phyloP scores from a whole-genome alignment of 257 asterid genomes.

The Avicennia marina region DNA sequence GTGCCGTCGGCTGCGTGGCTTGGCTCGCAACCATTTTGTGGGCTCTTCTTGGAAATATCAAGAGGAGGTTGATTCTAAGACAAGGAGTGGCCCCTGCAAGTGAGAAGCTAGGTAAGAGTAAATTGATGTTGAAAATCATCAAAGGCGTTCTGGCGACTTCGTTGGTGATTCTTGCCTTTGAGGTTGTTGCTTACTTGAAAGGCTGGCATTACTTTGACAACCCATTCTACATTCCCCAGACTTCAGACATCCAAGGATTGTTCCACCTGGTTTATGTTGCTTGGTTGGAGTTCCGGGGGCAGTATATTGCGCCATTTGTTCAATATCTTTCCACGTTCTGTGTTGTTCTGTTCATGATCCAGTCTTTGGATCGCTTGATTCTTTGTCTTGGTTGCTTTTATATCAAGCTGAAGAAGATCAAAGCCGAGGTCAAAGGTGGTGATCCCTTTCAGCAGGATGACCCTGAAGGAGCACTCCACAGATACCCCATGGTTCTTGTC shows the following conservation, averaged over 20 bases:
- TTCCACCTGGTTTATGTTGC: conserved; percentile 32
- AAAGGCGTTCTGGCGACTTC: conserved; percentile 28
- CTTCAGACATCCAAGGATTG: conserved; percentile 39
- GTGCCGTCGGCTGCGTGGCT: conserved; percentile 60
- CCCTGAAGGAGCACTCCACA: conserved; percentile 23
- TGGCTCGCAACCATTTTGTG: conserved; percentile 44
- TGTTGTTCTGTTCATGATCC: conserved; percentile 46
- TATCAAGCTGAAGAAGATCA: conserved; percentile 49
- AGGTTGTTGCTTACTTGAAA: conserved; percentile 40
- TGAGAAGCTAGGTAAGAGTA: conserved; percentile 57
- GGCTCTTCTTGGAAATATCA: conserved; percentile 39
- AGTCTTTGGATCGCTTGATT: conserved; percentile 53
- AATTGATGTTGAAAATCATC: conserved; percentile 36
- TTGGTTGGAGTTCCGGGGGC: conserved; percentile 49
- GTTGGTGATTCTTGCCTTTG: conserved; percentile 39
- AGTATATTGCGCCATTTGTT: conserved; percentile 44
- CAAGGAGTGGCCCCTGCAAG: conserved; percentile 51
- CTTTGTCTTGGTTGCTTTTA: conserved; percentile 62
- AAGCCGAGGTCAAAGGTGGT: conserved; percentile 37
- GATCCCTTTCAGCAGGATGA: conserved; percentile 34
- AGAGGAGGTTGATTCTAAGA: conserved; percentile 40
- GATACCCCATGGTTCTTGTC: conserved; percentile 69
- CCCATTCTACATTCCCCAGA: conserved; percentile 30
- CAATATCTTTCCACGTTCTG: conserved; percentile 44
- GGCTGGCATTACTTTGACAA: conserved; percentile 51